A percentile compares a stretch with the other conserved stretches of the same genome.
These are phyloP conservation scores for Exophiala sideris DNA, from an alignment of 2,329 filamentous ascomycete genomes.

Conservation along the genomic window DNA sequence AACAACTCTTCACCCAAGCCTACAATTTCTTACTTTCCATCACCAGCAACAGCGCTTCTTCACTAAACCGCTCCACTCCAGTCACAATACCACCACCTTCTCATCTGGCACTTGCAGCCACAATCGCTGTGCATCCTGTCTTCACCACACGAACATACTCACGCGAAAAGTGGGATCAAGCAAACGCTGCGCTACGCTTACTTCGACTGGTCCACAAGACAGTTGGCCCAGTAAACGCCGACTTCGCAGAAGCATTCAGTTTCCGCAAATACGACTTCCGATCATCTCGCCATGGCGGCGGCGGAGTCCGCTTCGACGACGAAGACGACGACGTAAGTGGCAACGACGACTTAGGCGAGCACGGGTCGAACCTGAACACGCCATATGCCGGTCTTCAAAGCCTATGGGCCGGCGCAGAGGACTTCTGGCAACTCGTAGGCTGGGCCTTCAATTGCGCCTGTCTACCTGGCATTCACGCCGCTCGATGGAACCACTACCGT, in stretches of 20 bases:
- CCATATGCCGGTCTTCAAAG: slow-evolving; percentile 62
- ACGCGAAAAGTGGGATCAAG: slow-evolving; percentile 58
- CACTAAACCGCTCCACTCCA: slow-evolving; percentile 39
- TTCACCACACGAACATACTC: slow-evolving; percentile 71
- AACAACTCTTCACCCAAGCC: slow-evolving; percentile 65
- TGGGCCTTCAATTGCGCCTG: slow-evolving; percentile 93
- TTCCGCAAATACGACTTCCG: slow-evolving; percentile 49
- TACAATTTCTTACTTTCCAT: slow-evolving; percentile 63
- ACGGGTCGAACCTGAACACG: slow-evolving; percentile 49
- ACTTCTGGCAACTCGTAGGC: slow-evolving; percentile 85
- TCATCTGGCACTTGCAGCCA: slow-evolving; percentile 73
- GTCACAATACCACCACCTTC: slow-evolving; percentile 66
- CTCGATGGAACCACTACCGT: slow-evolving; percentile 78
- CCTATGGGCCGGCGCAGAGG: slow-evolving; percentile 71
- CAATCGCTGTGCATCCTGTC: slow-evolving; percentile 75
- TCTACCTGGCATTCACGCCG: slow-evolving; percentile 42
- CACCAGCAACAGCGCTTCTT: slow-evolving; percentile 51
- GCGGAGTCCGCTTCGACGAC: slow-evolving; percentile 1
- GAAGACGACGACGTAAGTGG: slow-evolving; percentile 36
- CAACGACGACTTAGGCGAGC: slow-evolving; percentile 34
- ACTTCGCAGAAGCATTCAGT: slow-evolving; percentile 67
- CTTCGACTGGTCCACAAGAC: slow-evolving; percentile 64
- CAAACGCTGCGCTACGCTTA: slow-evolving; percentile 66
- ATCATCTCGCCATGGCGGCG: slow-evolving; percentile 6
- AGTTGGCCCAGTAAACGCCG: slow-evolving; percentile 67